Evolutionary conservation across 176 grass and related monocot genomes (phyloP).

Genomic region (Musa beccarii): DNA sequence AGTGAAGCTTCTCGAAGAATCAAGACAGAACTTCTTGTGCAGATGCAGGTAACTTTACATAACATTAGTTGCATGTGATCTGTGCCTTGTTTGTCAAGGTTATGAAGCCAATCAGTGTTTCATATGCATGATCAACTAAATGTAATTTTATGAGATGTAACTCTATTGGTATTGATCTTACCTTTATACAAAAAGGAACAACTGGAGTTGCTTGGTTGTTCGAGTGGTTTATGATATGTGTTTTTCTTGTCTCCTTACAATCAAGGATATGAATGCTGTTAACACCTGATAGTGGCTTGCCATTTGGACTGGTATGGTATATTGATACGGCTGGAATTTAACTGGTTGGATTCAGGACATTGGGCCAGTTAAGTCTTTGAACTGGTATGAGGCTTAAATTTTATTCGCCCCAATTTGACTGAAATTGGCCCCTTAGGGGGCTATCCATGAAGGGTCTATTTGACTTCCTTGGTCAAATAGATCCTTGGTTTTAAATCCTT

Average conservation of each 20-base stretch:
- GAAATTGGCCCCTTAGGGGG: too few species aligned
- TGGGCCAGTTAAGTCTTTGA: too few species aligned
- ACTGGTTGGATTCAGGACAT: too few species aligned
- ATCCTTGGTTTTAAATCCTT: background rate
- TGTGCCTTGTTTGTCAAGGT: background rate
- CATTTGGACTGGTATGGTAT: background rate
- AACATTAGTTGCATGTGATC: background rate
- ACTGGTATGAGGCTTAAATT: too few species aligned
- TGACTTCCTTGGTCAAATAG: too few species aligned
- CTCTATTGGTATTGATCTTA: too few species aligned
- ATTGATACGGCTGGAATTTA: background rate
- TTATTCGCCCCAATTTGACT: too few species aligned
- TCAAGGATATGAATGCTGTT: background rate
- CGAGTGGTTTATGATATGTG: background rate
- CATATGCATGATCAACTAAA: background rate
- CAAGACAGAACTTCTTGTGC: conserved; percentile 97
- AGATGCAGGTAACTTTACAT: conserved; percentile 68
- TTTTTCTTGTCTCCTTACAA: background rate
- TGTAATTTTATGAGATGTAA: background rate
- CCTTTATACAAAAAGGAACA: background rate
- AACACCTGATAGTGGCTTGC: background rate
- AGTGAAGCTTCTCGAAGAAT: conserved; percentile 98
- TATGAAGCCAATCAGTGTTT: background rate
- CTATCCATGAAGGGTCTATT: too few species aligned
- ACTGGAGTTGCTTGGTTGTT: background rate